Base-by-base conservation (phyloP, 2,329 filamentous ascomycete species). In the Paecilomyces dactylethromorphus region DNA sequence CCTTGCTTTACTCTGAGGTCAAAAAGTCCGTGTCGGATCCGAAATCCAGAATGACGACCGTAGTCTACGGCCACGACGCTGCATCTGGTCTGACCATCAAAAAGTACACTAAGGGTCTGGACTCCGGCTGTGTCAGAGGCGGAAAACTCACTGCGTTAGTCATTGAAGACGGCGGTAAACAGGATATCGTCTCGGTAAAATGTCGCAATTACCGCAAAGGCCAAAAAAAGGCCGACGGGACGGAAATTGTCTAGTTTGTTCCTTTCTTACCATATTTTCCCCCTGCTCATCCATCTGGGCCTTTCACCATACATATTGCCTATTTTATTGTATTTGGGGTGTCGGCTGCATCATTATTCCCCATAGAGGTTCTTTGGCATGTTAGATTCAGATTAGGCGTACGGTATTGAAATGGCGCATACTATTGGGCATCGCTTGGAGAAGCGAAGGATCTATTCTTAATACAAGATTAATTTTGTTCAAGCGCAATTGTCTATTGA, bases 1-100 rank as follows among this genome's bases (percentile, higher is more conserved):
- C 68, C 4, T 56, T 70, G 1, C 49, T 75, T 58, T 63, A 63
- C 32, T 65, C 65, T 12, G 62, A 65, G 3, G 45, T 58, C 8
- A 60, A 65, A 33, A 33, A 60, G 7, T 62, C 61, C 35, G 62
- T 59, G 7, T 61, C 58, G 12, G 60, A 65, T 32, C 61, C 66
- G 3, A 58, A 62, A 13, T 63, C 70, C 24, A 57, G 70, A 24
- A 79, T 83, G 10, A 84, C 79, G 49, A 91, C 89, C 0, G 88
- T 96, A 49, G 82, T 96, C 59, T 97, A 96, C 73, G 92, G 92
- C 4, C 93, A 97, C 71, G 91, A 97, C 71, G 84, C 91, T 22
- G 87, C 87, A 67, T 76, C 77, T 2, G 92, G 91, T 0, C 81
- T 95, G 26, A 82, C 83, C 67, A 74, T 88, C 18, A 74, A 84